Evolutionary conservation across 2,329 filamentous ascomycete genomes (phyloP).

Genomic region (Aaosphaeria arxii): DNA sequence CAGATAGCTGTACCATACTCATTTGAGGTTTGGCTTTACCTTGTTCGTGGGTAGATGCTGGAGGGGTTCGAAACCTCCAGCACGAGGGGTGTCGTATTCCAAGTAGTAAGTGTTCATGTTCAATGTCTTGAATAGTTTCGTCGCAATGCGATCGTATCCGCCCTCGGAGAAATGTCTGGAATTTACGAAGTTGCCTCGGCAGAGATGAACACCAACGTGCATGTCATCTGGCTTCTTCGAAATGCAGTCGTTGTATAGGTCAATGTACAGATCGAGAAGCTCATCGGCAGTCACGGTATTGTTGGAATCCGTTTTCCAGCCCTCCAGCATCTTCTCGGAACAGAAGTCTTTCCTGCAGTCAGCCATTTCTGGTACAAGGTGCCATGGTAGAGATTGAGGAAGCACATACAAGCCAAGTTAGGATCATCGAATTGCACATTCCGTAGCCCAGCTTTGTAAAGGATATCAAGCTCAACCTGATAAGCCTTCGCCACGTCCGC

Average conservation of each 20-base stretch:
- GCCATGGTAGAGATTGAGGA: not conserved
- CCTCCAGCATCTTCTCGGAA: constrained; percentile 30
- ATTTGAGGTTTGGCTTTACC: not conserved
- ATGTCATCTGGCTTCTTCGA: constrained; percentile 62
- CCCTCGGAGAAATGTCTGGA: constrained; percentile 43
- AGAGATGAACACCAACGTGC: constrained; percentile 73
- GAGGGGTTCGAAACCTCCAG: constrained; percentile 43
- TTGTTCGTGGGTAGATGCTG: constrained; percentile 40
- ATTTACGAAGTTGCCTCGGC: constrained; percentile 48
- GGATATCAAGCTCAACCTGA: constrained; percentile 41
- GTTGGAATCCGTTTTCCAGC: constrained; percentile 54
- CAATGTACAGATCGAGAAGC: constrained; percentile 69
- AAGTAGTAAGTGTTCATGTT: constrained; percentile 32
- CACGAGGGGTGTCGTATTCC: constrained; percentile 43
- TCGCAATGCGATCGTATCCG: constrained; percentile 42
- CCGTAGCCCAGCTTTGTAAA: constrained; percentile 42
- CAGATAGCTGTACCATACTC: not conserved
- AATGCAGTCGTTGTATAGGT: constrained; percentile 69
- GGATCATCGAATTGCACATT: constrained; percentile 46
- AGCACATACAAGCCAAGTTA: constrained; percentile 38
- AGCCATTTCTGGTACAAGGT: not conserved
- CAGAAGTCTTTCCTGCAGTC: constrained; percentile 20
- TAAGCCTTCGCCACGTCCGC: constrained; percentile 42
- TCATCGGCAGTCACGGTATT: constrained; percentile 65
- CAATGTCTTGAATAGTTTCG: constrained; percentile 24